A percentile compares a stretch with the other conserved stretches of the same genome.
Conservation (phyloP, 306 rosid genomes). For the Prunus padus region DNA sequence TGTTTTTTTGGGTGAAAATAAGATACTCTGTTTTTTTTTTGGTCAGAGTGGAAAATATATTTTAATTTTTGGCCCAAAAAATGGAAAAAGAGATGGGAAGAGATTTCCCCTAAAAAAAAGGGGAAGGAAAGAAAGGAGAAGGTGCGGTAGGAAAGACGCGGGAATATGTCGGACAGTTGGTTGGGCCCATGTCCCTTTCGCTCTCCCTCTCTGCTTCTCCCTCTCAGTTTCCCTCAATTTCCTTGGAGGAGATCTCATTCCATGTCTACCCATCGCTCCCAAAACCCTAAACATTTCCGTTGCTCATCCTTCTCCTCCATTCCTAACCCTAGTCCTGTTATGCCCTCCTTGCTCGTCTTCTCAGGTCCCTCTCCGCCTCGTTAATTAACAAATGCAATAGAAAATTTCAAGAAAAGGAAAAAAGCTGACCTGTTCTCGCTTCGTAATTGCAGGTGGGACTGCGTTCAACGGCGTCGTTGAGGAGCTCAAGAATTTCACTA, state of each 20-base stretch:
- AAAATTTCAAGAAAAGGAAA: neutral
- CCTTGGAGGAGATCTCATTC: constrained; percentile 25
- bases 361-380: constrained; percentile 36
- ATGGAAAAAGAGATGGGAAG: neutral
- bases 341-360: constrained; percentile 78
- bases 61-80: neutral
- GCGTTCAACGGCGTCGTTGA: constrained; percentile 92
- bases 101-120: neutral
- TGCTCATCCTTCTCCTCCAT: constrained; percentile 34
- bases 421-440: neutral
- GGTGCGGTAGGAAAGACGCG: constrained; percentile 21
- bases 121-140: neutral
- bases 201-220: constrained; percentile 7
- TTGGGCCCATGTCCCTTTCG: constrained; percentile 44
- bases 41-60: too few relatives aligned
- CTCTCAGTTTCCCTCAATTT: constrained; percentile 20
- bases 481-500: constrained; percentile 72
- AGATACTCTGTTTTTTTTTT: neutral
- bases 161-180: constrained; percentile 54
- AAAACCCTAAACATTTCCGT: constrained; percentile 34
- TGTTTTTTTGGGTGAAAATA: neutral
- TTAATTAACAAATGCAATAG: neutral
- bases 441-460: constrained; percentile 56
- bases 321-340: constrained; percentile 36
- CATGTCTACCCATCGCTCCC: constrained; percentile 54